A percentile compares a stretch with the other conserved stretches of the same genome.
Evolutionary conservation across 1,284 basidiomycete species (phyloP).

Genomic region (Moniliophthora roreri): DNA sequence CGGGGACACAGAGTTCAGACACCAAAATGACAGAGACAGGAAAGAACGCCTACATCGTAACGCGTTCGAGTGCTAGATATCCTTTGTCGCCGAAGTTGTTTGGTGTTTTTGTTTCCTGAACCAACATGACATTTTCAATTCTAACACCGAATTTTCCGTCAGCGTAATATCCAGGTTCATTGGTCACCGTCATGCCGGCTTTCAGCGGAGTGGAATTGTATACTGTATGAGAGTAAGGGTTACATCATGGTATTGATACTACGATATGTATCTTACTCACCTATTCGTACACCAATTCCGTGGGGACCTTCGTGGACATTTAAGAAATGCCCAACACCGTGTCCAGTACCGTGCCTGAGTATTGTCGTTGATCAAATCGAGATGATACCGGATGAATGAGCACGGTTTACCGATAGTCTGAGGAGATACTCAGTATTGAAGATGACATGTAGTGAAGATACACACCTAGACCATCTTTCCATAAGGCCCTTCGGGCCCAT

Average conservation of each 20-base stretch:
- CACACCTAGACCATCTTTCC: constrained; percentile 88
- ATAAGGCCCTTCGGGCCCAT: constrained; percentile 81
- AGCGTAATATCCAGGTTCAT: constrained; percentile 94
- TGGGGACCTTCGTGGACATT: constrained; percentile 96
- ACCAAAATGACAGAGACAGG: constrained; percentile 7
- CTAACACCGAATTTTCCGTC: constrained; percentile 93
- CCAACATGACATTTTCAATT: constrained; percentile 87
- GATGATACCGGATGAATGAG: neutral
- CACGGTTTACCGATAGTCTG: constrained; percentile 43
- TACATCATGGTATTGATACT: neutral
- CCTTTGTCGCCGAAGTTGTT: constrained; percentile 87
- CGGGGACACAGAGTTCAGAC: constrained; percentile 1
- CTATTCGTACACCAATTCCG: constrained; percentile 80
- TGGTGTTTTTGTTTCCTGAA: constrained; percentile 69
- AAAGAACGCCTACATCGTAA: constrained; percentile 69
- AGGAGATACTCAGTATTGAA: neutral
- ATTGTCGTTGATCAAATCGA: constrained; percentile 5
- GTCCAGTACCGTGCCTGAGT: constrained; percentile 84
- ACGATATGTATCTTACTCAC: constrained; percentile 32
- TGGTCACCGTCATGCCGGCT: constrained; percentile 87
- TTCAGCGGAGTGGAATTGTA: constrained; percentile 73
- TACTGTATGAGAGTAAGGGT: constrained; percentile 32
- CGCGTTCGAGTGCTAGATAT: constrained; percentile 80
- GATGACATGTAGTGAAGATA: constrained; percentile 6
- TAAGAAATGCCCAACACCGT: constrained; percentile 90